A percentile compares a stretch with the other conserved stretches of the same genome.
Conservation (phyloP, 1,284 basidiomycete genomes). For the Moniliophthora roreri region DNA sequence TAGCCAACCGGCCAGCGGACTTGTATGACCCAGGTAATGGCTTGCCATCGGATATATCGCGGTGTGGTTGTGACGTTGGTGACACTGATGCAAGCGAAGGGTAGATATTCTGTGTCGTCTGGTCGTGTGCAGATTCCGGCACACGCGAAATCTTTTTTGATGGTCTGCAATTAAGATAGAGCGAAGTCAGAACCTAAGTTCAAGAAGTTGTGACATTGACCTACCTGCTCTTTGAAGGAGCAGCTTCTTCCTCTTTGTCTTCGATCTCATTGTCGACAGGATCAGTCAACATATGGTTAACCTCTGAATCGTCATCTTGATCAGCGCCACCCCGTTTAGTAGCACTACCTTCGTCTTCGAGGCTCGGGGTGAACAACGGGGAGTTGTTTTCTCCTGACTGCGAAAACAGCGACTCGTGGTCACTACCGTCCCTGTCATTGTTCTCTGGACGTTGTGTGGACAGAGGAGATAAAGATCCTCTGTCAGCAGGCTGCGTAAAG, state of each 20-base stretch:
- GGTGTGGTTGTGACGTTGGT: no score
- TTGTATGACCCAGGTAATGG: no score
- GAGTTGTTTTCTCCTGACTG: not conserved
- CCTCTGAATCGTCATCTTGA: constrained; percentile 6
- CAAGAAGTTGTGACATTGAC: no score
- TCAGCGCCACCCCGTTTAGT: not conserved
- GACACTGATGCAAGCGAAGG: no score
- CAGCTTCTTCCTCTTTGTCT: not conserved
- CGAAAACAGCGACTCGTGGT: not conserved
- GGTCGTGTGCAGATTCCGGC: no score
- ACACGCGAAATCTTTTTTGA: no score
- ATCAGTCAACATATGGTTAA: constrained; percentile 6
- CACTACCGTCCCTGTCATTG: not conserved
- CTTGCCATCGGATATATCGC: no score
- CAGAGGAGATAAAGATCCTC: not conserved
- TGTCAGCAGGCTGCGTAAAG: not conserved
- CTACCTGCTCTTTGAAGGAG: not conserved
- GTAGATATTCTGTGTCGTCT: no score
- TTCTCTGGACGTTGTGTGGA: not conserved
- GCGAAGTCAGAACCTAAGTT: no score
- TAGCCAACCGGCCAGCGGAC: no score
- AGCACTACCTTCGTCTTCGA: not conserved
- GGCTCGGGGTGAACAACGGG: not conserved
- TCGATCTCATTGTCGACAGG: not conserved
- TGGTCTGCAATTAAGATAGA: no score